phyloP scores from a whole-genome alignment of 306 rosid species.

The Dryas octopetala region DNA sequence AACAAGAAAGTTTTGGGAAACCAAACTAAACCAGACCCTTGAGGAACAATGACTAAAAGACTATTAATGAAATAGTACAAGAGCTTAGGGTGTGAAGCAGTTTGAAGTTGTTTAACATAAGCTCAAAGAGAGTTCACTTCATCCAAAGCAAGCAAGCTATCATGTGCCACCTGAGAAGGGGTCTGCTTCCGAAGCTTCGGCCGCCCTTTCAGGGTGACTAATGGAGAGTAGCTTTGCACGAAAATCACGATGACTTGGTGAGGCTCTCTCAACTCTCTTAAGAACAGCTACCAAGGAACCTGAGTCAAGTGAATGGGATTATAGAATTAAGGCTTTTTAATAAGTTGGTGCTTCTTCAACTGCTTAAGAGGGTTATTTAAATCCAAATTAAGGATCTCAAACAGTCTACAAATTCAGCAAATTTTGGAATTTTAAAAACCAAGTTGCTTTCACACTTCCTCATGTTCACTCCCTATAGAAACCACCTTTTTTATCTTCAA shows the following conservation, averaged over 20 bases:
- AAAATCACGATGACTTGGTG: constrained; percentile 32
- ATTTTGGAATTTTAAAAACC: constrained; percentile 29
- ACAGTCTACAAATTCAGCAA: constrained; percentile 43
- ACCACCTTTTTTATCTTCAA: constrained; percentile 40
- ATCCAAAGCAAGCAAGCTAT: constrained; percentile 34
- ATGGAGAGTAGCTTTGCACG: constrained; percentile 25
- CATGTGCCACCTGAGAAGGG: constrained; percentile 38
- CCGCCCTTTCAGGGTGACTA: constrained; percentile 36
- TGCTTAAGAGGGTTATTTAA: constrained; percentile 27
- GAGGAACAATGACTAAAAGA: no score
- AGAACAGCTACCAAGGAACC: constrained; percentile 32
- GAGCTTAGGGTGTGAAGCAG: constrained; percentile 23
- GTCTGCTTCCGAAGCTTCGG: constrained; percentile 52
- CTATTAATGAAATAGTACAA: neutral
- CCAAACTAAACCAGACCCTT: constrained; percentile 14
- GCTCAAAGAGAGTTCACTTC: constrained; percentile 33
- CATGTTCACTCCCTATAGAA: constrained; percentile 27
- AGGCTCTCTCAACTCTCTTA: constrained; percentile 16
- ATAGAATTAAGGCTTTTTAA: constrained; percentile 23
- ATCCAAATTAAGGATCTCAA: constrained; percentile 56
- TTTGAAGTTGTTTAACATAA: constrained; percentile 15
- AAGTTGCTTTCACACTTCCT: constrained; percentile 37
- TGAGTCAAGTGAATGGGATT: constrained; percentile 35
- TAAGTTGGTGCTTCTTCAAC: constrained; percentile 23
- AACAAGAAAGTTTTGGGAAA: no score